Evolutionary conservation across 2,329 filamentous ascomycete genomes (phyloP).

Genomic region (Domatiomyces globalis): DNA sequence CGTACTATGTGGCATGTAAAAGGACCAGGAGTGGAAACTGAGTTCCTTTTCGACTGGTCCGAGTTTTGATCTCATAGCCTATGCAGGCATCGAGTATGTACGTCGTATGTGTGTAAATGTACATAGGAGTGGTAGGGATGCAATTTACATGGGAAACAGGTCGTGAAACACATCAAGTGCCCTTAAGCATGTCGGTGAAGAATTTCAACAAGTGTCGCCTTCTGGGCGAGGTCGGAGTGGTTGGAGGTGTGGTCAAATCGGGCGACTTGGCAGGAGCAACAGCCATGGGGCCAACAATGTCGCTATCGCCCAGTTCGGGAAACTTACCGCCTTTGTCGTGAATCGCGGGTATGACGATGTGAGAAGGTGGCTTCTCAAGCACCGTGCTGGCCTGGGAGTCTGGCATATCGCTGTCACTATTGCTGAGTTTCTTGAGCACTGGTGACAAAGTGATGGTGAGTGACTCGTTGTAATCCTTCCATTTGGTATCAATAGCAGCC

Average conservation of each 20-base stretch:
- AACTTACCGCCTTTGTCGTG: constrained; percentile 57
- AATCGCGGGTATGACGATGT: constrained; percentile 38
- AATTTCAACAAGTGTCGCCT: constrained; percentile 33
- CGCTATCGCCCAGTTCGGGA: constrained; percentile 71
- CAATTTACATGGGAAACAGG: background rate
- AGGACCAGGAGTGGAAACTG: background rate
- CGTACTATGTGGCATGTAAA: background rate
- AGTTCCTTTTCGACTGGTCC: background rate
- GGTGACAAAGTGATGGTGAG: constrained; percentile 41
- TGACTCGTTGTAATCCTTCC: constrained; percentile 56
- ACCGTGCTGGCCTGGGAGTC: constrained; percentile 13
- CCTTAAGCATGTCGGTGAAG: constrained; percentile 28
- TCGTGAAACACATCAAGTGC: background rate
- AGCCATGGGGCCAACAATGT: constrained; percentile 89
- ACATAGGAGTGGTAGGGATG: background rate
- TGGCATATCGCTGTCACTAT: constrained; percentile 19
- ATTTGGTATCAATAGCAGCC: constrained; percentile 61
- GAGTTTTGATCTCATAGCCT: background rate
- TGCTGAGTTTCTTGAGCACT: constrained; percentile 24
- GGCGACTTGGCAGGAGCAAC: constrained; percentile 23
- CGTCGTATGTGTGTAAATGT: background rate
- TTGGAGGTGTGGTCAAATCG: constrained; percentile 26
- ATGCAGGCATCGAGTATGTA: background rate
- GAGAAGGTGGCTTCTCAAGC: constrained; percentile 28
- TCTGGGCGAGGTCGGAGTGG: constrained; percentile 27